A percentile compares a stretch with the other conserved stretches of the same genome.
phyloP scores from a whole-genome alignment of 805 yeast genomes.

The Candida parachauliodes region DNA sequence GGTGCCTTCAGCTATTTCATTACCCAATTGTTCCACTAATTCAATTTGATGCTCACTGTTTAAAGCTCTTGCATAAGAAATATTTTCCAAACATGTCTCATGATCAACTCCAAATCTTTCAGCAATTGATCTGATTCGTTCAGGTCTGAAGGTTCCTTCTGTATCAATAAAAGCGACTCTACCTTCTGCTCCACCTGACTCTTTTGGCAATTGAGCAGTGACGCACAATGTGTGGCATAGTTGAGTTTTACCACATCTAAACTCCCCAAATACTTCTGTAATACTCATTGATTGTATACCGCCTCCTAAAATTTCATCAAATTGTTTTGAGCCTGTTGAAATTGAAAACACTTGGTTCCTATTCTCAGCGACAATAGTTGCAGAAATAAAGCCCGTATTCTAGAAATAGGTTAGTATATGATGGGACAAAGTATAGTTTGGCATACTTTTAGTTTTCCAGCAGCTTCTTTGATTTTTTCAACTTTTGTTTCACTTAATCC shows the following conservation, averaged over 20 bases:
- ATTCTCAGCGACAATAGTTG: constrained; percentile 13
- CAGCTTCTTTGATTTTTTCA: constrained; percentile 16
- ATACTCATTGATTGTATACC: constrained; percentile 16
- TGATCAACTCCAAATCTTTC: constrained; percentile 15
- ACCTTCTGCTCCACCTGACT: constrained; percentile 18
- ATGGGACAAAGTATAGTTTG: neutral
- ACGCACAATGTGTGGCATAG: constrained; percentile 17
- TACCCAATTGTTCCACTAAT: constrained; percentile 14
- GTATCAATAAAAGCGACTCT: constrained; percentile 16
- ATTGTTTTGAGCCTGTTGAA: constrained; percentile 14
- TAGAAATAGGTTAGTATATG: neutral
- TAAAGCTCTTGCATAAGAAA: constrained; percentile 16
- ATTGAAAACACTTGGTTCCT: constrained; percentile 12
- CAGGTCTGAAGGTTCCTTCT: constrained; percentile 17
- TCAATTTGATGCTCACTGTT: constrained; percentile 17
- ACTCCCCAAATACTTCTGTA: constrained; percentile 18
- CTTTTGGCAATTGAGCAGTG: constrained; percentile 15
- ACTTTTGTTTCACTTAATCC: constrained; percentile 16
- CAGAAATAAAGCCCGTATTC: constrained; percentile 15
- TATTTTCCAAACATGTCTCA: constrained; percentile 15
- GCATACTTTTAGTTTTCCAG: constrained; percentile 15
- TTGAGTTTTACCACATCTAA: constrained; percentile 17
- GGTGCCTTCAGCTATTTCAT: constrained; percentile 13
- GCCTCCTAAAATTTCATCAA: constrained; percentile 16
- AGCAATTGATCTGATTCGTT: constrained; percentile 15